Evolutionary conservation across 192 early-diverging fungal genomes (phyloP).

Genomic region (Backusella westeae): DNA sequence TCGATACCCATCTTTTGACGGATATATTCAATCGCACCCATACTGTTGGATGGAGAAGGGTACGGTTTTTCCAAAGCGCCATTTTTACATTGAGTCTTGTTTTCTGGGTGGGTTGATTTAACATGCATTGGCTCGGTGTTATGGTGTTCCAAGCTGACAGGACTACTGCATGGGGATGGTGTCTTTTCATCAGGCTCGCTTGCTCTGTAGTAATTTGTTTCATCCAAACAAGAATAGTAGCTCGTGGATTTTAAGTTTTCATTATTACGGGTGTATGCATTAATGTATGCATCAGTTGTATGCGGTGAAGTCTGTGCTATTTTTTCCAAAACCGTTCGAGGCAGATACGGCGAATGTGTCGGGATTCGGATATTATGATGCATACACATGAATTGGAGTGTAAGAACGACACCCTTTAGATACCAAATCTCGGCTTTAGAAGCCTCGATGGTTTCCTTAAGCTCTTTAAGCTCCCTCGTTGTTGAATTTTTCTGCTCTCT

Average conservation of each 20-base stretch:
- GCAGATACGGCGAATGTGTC: slow-evolving; percentile 25
- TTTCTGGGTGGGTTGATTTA: not conserved
- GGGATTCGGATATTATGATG: slow-evolving; percentile 25
- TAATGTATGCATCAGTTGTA: slow-evolving; percentile 26
- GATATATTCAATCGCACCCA: slow-evolving; percentile 29
- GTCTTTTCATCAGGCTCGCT: not conserved
- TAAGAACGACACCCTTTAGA: slow-evolving; percentile 42
- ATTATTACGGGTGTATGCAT: slow-evolving; percentile 26
- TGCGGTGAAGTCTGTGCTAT: slow-evolving; percentile 22
- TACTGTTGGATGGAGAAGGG: not conserved
- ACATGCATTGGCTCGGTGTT: not conserved
- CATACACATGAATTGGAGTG: slow-evolving; percentile 39
- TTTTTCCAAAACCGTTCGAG: slow-evolving; percentile 1
- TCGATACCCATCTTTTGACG: slow-evolving; percentile 22
- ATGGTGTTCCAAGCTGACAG: too few relatives aligned
- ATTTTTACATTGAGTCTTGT: too few relatives aligned
- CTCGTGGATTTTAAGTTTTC: slow-evolving; percentile 14
- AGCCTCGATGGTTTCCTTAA: slow-evolving; percentile 35
- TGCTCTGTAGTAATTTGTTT: not conserved
- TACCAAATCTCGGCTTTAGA: slow-evolving; percentile 46
- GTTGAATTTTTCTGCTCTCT: slow-evolving; percentile 56
- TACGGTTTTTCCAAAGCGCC: not conserved
- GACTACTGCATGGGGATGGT: not conserved
- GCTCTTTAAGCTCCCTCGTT: slow-evolving; percentile 33
- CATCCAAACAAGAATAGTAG: not conserved